These are phyloP conservation scores for Komagataella pastoris DNA, from an alignment of 805 yeast genomes.

Conservation along the genomic window DNA sequence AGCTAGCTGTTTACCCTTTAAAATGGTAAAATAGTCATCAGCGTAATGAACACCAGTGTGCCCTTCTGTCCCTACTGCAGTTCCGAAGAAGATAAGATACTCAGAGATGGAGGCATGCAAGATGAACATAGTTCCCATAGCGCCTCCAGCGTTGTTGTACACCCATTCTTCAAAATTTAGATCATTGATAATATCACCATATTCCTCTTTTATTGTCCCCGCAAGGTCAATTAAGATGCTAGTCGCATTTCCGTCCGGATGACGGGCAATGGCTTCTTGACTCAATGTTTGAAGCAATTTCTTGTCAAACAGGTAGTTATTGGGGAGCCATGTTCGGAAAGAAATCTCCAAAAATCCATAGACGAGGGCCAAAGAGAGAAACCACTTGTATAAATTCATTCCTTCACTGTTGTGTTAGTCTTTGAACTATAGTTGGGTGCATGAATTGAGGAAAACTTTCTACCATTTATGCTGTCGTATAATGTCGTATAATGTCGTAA, in stretches of 20 bases:
- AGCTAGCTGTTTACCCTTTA: constrained; percentile 69
- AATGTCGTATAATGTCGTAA: neutral
- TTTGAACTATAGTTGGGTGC: neutral
- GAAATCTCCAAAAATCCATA: neutral
- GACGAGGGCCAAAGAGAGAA: neutral
- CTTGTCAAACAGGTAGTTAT: constrained; percentile 58
- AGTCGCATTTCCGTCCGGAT: constrained; percentile 48
- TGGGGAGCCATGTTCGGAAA: constrained; percentile 44
- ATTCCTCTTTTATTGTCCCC: constrained; percentile 39
- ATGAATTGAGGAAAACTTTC: neutral
- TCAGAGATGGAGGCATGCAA: constrained; percentile 91
- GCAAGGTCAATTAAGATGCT: constrained; percentile 52
- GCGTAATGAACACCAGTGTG: constrained; percentile 94
- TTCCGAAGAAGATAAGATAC: constrained; percentile 85
- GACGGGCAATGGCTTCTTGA: constrained; percentile 34
- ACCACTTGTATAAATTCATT: neutral
- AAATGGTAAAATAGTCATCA: constrained; percentile 91
- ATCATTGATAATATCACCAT: constrained; percentile 66
- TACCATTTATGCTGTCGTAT: neutral
- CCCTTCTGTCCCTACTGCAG: constrained; percentile 92
- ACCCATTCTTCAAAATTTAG: constrained; percentile 79
- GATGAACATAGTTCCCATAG: constrained; percentile 94
- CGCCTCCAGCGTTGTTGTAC: constrained; percentile 96
- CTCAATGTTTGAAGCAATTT: constrained; percentile 44
- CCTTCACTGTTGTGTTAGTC: neutral